Conservation (phyloP, 805 yeast genomes). For the Kregervanrija pseudodelftensis region DNA sequence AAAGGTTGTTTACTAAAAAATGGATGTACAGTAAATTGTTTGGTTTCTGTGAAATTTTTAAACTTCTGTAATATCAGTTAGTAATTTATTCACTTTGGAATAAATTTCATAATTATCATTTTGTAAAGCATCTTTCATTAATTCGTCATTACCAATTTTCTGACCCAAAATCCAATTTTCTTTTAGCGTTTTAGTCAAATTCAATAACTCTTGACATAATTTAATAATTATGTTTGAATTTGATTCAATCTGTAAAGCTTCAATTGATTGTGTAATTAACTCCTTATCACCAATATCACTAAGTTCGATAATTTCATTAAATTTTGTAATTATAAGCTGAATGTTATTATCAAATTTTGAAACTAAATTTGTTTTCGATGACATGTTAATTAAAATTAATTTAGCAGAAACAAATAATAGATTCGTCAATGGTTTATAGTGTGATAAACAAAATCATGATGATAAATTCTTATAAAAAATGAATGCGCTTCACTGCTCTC, state of each 20-base stretch:
- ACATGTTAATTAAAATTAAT: background rate
- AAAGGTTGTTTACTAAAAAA: too few species aligned
- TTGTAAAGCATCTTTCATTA: conserved; percentile 13
- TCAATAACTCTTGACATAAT: conserved; percentile 44
- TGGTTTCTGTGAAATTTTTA: background rate
- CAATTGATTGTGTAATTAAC: conserved; percentile 37
- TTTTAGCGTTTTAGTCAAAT: conserved; percentile 41
- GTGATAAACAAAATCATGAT: too few species aligned
- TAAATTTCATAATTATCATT: conserved; percentile 22
- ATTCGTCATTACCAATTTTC: conserved; percentile 28
- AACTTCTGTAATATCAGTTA: conserved; percentile 27
- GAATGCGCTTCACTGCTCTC: too few species aligned
- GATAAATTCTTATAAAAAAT: too few species aligned
- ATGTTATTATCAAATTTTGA: conserved; percentile 45
- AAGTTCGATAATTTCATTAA: conserved; percentile 45
- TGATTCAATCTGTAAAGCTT: conserved; percentile 47
- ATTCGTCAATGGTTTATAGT: too few species aligned
- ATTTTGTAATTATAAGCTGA: conserved; percentile 44
- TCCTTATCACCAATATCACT: conserved; percentile 29
- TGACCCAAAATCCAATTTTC: conserved; percentile 56
- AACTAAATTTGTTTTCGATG: conserved; percentile 30
- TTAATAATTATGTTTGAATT: conserved; percentile 45
- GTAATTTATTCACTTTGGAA: conserved; percentile 28
- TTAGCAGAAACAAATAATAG: too few species aligned
- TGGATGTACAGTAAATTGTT: too few species aligned